These are phyloP conservation scores for Castanopsis chinensis DNA, from an alignment of 306 rosid genomes.

Conservation along the genomic window DNA sequence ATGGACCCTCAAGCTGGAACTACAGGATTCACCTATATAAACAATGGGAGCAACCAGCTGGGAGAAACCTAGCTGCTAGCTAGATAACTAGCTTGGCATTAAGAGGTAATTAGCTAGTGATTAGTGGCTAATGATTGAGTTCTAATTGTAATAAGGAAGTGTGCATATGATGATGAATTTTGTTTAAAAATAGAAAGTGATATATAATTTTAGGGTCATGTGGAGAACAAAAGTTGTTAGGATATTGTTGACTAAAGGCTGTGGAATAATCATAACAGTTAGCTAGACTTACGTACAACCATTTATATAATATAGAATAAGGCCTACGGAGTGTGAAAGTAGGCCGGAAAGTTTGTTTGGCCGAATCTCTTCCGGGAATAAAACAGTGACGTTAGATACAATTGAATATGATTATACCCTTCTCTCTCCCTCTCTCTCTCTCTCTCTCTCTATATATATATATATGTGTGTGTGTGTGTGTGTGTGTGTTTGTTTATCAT, in stretches of 20 bases:
- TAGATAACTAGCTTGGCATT: slow-evolving; percentile 18
- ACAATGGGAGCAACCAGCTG: neutral
- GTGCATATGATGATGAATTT: neutral
- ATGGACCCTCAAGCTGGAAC: slow-evolving; percentile 13
- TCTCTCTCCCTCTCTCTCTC: neutral
- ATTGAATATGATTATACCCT: slow-evolving; percentile 31
- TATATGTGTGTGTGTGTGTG: neutral
- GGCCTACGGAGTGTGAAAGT: slow-evolving; percentile 32
- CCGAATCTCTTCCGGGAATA: slow-evolving; percentile 53
- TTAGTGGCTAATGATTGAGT: neutral
- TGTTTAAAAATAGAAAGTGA: neutral
- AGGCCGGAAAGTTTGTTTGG: slow-evolving; percentile 84
- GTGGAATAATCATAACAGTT: slow-evolving; percentile 68
- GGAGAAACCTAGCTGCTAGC: slow-evolving; percentile 5
- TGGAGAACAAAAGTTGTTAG: slow-evolving; percentile 51
- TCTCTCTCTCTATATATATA: slow-evolving; percentile 15
- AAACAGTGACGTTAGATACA: slow-evolving; percentile 57
- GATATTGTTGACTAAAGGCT: slow-evolving; percentile 70
- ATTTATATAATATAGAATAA: slow-evolving; percentile 28
- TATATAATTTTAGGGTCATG: slow-evolving; percentile 23
- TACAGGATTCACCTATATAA: slow-evolving; percentile 4
- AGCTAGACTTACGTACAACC: slow-evolving; percentile 51
- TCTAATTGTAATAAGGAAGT: neutral
- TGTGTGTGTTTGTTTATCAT: neutral
- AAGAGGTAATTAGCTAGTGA: slow-evolving; percentile 53